These are phyloP conservation scores for Sophora flavescens DNA, from an alignment of 306 rosid species.

Conservation along the genomic window DNA sequence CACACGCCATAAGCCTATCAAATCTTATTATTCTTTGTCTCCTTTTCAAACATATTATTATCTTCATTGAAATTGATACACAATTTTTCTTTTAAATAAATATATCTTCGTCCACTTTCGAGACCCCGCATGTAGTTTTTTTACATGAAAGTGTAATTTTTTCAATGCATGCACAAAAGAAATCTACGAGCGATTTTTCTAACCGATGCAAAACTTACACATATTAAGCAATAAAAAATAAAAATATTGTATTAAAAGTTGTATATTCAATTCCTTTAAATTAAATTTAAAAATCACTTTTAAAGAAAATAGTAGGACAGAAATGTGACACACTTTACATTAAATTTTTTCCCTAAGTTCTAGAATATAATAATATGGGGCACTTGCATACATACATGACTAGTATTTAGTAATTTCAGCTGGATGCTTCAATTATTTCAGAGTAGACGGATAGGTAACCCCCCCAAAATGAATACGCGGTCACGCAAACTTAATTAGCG, in stretches of 20 bases:
- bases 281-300: too few species aligned
- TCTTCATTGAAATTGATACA: background rate
- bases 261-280: too few species aligned
- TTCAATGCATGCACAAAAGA: too few species aligned
- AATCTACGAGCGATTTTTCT: too few species aligned
- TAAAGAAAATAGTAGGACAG: background rate
- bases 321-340: background rate
- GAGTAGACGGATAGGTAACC: background rate
- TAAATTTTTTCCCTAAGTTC: background rate
- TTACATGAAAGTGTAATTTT: background rate
- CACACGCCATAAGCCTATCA: background rate
- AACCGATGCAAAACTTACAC: too few species aligned
- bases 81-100: background rate
- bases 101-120: background rate
- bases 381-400: background rate
- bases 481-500: constrained; percentile 21
- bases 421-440: background rate
- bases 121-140: too few species aligned
- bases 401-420: constrained; percentile 31
- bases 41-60: background rate
- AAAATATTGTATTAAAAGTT: too few species aligned
- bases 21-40: background rate
- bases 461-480: constrained; percentile 24
- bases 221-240: too few species aligned
- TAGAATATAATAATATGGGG: background rate